Base-by-base conservation (phyloP, 164 flowering plant species). In the Santalum album region DNA sequence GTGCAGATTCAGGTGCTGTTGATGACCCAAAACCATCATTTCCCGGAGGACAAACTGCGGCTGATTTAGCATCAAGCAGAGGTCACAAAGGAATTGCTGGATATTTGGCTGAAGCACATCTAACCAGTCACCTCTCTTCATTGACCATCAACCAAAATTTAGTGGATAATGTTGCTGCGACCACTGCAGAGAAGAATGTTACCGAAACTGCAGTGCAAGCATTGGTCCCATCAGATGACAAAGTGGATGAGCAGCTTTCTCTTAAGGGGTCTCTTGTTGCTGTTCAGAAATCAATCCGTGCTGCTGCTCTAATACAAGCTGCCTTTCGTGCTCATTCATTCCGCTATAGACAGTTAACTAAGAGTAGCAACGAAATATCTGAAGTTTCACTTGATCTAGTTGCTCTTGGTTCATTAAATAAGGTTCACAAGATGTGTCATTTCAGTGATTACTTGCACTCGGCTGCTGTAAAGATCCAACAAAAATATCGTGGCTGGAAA, bases 81-180 rank as follows among this genome's bases (percentile, higher is more conserved):
- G 86, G 96, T 22, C 83, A 82, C 45, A 83, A 81, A 67, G 91
- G 89, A 39, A 77, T 87, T 67, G 85, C 91, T 57, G 91, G 81
- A 43, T 87, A 74, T 75, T 66, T 87, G 63, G 87, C 91, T 25
- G 87, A 87, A 72, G 73, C 78, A 22, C 74, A 72, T 63, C 66
- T 84, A 48, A 65, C 66, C 6, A 65, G 68, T 44, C 83, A 76
- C 32, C 77, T 80, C 16, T 66, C 74, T 24, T 57, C 67, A 1
- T 45, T 79, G 67, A 64, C 67, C 22, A 24, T 73, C 1, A 59
- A 60, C 23, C 69, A 69, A 14, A 66, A 56, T 53, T 62, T 53
- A 9, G 55, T 49, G 39, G 70, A 65, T 36, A 62, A 47, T 58
- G 69, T 48, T 57, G 61, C 71, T 25, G 72, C 66, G n/a, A 68